A percentile compares a stretch with the other conserved stretches of the same genome.
Evolutionary conservation across 2,329 filamentous ascomycete species (phyloP).

Genomic region (Teratosphaeria gauchensis): DNA sequence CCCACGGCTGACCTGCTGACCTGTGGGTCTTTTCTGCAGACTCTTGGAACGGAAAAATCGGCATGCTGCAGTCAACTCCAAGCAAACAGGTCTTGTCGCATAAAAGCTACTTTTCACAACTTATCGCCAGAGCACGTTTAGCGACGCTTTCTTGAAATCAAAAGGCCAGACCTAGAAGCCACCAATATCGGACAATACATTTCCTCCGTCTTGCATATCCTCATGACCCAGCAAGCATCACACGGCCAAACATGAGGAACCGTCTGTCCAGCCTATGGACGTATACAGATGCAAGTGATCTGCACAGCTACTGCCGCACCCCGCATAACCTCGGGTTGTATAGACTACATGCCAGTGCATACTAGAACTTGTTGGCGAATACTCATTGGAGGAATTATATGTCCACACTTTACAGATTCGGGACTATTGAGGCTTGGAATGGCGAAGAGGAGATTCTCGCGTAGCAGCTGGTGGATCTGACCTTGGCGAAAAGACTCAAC

Average conservation of each 20-base stretch:
- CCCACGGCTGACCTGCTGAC: no score
- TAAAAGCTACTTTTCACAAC: no score
- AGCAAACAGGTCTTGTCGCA: no score
- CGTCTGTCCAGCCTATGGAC: background rate
- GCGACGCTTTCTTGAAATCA: no score
- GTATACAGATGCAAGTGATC: background rate
- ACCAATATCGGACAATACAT: no score
- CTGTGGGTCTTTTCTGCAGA: no score
- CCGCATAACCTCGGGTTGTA: background rate
- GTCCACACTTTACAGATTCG: background rate
- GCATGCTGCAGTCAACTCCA: no score
- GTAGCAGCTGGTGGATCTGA: background rate
- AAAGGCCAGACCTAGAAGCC: no score
- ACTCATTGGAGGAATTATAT: background rate
- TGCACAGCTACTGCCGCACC: background rate
- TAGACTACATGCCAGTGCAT: background rate
- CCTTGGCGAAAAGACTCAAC: background rate
- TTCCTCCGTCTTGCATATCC: background rate
- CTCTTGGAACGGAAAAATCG: no score
- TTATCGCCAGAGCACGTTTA: no score
- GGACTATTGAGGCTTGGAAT: background rate
- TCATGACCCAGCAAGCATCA: background rate
- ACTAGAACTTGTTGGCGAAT: background rate
- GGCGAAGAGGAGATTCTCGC: background rate
- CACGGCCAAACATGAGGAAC: background rate